Conservation (phyloP, 257 asterid genomes). For the Solanum rostratum region DNA sequence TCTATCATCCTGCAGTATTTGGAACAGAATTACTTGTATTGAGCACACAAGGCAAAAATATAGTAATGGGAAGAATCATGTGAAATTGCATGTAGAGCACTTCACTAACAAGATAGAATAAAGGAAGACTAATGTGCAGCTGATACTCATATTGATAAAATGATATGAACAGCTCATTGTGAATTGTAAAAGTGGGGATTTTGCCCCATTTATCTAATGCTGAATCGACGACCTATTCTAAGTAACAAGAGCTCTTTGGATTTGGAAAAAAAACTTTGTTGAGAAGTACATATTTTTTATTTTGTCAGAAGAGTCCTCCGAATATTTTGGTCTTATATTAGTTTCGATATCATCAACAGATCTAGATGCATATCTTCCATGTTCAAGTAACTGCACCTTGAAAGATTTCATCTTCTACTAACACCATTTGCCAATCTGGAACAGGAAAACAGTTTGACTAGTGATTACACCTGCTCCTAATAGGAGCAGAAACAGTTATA, state of each 20-base stretch:
- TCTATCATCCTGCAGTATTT: constrained; percentile 53
- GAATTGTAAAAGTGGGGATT: neutral
- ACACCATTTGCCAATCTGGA: neutral
- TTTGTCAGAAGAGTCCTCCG: neutral
- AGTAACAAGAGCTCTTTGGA: neutral
- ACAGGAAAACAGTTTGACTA: neutral
- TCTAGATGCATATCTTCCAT: neutral
- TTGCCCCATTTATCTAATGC: neutral
- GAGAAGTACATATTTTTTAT: neutral
- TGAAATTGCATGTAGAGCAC: neutral
- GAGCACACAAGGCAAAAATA: neutral
- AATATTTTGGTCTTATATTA: neutral
- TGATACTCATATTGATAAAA: neutral
- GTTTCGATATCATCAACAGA: neutral
- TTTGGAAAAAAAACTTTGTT: neutral
- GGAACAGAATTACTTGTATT: neutral
- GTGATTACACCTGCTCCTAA: neutral
- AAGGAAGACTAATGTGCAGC: neutral
- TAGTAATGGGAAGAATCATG: neutral
- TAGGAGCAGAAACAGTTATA: neutral
- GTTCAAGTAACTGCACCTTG: neutral
- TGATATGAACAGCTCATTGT: neutral
- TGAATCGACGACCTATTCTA: neutral
- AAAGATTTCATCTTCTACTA: neutral
- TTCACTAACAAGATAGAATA: neutral